Evolutionary conservation across 306 rosid species (phyloP).

Genomic region (Acacia melanoxylon): DNA sequence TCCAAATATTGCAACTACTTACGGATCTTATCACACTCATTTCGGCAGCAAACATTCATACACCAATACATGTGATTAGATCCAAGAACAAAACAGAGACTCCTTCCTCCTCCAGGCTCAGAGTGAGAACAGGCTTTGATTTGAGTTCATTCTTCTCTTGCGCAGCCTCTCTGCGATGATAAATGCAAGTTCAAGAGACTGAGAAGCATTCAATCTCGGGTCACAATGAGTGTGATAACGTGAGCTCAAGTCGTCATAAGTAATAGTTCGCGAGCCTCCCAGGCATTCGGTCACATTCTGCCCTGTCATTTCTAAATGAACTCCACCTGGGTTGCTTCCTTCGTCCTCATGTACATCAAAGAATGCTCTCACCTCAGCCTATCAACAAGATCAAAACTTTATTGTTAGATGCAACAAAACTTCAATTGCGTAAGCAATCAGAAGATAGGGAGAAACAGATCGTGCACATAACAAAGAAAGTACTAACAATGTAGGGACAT

Average conservation of each 20-base stretch:
- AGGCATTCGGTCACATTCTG: constrained; percentile 61
- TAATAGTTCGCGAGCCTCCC: constrained; percentile 52
- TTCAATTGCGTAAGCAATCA: not conserved
- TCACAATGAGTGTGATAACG: constrained; percentile 63
- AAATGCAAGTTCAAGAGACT: constrained; percentile 58
- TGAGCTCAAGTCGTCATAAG: constrained; percentile 58
- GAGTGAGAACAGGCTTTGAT: constrained; percentile 12
- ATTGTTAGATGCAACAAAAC: not conserved
- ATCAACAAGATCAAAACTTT: constrained; percentile 10
- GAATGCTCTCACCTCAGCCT: constrained; percentile 63
- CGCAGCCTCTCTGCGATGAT: constrained; percentile 48
- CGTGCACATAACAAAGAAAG: not conserved
- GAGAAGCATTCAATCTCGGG: constrained; percentile 59
- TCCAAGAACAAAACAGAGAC: constrained; percentile 1
- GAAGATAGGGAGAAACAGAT: not conserved
- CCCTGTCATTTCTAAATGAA: constrained; percentile 58
- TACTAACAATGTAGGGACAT: not conserved
- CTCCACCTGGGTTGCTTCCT: constrained; percentile 58
- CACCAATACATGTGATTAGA: not conserved
- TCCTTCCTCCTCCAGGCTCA: constrained; percentile 15
- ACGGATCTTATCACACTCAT: not conserved
- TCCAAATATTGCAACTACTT: not conserved
- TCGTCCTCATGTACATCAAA: constrained; percentile 59
- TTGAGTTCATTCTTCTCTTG: constrained; percentile 47
- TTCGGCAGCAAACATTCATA: not conserved